phyloP scores from a whole-genome alignment of 2,329 filamentous ascomycete genomes.

The Penicillium hesseltinei region DNA sequence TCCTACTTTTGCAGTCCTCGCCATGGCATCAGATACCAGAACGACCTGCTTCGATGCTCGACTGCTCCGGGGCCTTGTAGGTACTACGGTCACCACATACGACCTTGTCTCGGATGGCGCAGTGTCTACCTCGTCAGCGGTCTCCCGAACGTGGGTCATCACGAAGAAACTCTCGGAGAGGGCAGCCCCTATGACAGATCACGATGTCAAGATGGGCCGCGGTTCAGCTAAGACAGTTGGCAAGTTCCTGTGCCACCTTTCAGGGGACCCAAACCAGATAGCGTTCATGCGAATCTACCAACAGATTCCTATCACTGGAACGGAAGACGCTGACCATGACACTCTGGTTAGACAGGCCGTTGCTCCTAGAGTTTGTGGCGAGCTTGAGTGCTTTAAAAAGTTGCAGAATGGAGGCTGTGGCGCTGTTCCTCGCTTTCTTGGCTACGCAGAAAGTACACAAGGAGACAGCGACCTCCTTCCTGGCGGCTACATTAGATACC shows the following conservation, averaged over 20 bases:
- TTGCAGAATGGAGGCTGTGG: neutral
- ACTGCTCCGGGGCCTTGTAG: no score
- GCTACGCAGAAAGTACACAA: neutral
- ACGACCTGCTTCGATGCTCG: no score
- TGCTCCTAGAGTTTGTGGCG: neutral
- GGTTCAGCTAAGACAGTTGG: slow-evolving; percentile 13
- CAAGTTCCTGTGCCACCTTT: slow-evolving; percentile 15
- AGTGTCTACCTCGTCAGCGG: neutral
- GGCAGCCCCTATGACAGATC: slow-evolving; percentile 1
- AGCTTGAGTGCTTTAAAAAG: neutral
- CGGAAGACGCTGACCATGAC: neutral
- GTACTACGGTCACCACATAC: no score
- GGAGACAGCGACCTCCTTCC: slow-evolving; percentile 7
- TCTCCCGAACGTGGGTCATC: slow-evolving; percentile 10
- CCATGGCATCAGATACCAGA: no score
- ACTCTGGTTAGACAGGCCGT: neutral
- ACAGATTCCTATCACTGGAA: slow-evolving; percentile 2
- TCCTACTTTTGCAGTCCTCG: no score
- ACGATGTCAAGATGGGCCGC: slow-evolving; percentile 10
- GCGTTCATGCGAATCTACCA: slow-evolving; percentile 21
- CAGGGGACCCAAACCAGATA: slow-evolving; percentile 8
- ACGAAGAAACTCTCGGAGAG: slow-evolving; percentile 13
- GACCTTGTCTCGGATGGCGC: no score
- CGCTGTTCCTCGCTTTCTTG: neutral
- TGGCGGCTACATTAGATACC: slow-evolving; percentile 13